These are phyloP conservation scores for Cutaneotrichosporon sp. DNA, from an alignment of 1,284 basidiomycete genomes.

Conservation along the genomic window DNA sequence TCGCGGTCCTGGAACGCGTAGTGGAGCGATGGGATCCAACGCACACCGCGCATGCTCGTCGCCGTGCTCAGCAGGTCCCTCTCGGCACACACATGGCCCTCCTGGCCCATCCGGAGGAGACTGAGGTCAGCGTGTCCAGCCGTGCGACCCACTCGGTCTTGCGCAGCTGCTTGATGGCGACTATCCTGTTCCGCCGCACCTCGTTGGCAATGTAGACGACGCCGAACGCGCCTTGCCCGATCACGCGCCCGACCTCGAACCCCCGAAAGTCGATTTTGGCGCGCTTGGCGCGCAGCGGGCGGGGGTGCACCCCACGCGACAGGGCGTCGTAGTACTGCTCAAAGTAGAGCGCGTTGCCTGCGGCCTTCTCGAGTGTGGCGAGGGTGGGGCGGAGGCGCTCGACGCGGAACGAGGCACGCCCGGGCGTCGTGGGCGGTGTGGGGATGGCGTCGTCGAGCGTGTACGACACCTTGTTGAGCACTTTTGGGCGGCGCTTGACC, in stretches of 20 bases:
- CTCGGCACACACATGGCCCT: constrained; percentile 63
- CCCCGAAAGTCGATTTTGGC: constrained; percentile 78
- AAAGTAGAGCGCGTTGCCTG: constrained; percentile 90
- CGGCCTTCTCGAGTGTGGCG: constrained; percentile 87
- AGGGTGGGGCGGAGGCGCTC: constrained; percentile 66
- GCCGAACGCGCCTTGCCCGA: constrained; percentile 96
- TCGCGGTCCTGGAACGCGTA: constrained; percentile 80
- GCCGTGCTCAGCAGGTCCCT: constrained; percentile 51
- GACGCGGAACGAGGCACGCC: background rate
- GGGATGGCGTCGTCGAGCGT: background rate
- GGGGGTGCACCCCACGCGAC: constrained; percentile 49
- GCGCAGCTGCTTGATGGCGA: constrained; percentile 96
- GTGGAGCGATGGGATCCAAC: constrained; percentile 88
- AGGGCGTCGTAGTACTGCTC: constrained; percentile 95
- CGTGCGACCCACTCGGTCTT: constrained; percentile 68
- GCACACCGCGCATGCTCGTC: constrained; percentile 54
- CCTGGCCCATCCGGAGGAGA: constrained; percentile 97
- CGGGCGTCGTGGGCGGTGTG: constrained; percentile 3
- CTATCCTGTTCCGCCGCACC: constrained; percentile 73
- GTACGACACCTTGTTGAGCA: constrained; percentile 23
- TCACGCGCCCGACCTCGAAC: constrained; percentile 89
- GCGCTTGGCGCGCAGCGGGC: constrained; percentile 7
- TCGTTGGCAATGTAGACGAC: constrained; percentile 92
- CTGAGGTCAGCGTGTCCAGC: constrained; percentile 26
- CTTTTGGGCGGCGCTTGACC: constrained; percentile 13